Conservation (phyloP, 768 basidiomycete species). For the Lentinula detonsa region DNA sequence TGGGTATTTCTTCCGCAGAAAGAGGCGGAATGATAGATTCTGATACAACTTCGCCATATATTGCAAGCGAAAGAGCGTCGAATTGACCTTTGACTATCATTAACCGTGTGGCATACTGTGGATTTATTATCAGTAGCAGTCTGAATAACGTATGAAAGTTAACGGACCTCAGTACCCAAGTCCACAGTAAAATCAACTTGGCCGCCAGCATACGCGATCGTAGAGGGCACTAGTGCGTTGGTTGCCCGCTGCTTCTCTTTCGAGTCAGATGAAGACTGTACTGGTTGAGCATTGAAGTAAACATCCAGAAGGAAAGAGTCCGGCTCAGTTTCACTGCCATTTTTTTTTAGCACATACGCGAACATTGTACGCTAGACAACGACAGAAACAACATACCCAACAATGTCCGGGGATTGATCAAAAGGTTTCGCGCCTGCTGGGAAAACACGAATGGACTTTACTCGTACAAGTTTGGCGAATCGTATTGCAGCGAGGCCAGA, state of each 20-base stretch:
- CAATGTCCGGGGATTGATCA: conserved; percentile 46
- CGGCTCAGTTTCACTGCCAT: conserved; percentile 58
- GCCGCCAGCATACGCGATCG: conserved; percentile 67
- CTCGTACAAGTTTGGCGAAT: conserved; percentile 61
- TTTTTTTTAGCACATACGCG: neutral
- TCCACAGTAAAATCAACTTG: conserved; percentile 60
- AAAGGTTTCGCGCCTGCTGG: conserved; percentile 65
- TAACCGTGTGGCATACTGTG: conserved; percentile 66
- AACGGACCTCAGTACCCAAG: conserved; percentile 57
- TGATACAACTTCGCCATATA: conserved; percentile 50
- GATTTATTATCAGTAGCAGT: conserved; percentile 6
- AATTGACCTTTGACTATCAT: conserved; percentile 81
- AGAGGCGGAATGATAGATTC: conserved; percentile 29
- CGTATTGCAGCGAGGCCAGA: conserved; percentile 63
- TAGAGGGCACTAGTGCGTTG: conserved; percentile 69
- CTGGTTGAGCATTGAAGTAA: conserved; percentile 66
- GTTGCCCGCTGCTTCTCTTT: conserved; percentile 59
- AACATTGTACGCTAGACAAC: neutral
- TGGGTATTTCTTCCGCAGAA: conserved; percentile 32
- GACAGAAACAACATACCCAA: conserved; percentile 42
- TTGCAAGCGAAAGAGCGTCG: conserved; percentile 56
- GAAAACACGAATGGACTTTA: conserved; percentile 65
- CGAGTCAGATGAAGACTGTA: conserved; percentile 26
- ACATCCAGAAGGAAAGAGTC: conserved; percentile 69
- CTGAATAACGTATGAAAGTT: neutral